Base-by-base conservation (phyloP, 768 basidiomycete genomes). In the Xanthoconium purpureum region DNA sequence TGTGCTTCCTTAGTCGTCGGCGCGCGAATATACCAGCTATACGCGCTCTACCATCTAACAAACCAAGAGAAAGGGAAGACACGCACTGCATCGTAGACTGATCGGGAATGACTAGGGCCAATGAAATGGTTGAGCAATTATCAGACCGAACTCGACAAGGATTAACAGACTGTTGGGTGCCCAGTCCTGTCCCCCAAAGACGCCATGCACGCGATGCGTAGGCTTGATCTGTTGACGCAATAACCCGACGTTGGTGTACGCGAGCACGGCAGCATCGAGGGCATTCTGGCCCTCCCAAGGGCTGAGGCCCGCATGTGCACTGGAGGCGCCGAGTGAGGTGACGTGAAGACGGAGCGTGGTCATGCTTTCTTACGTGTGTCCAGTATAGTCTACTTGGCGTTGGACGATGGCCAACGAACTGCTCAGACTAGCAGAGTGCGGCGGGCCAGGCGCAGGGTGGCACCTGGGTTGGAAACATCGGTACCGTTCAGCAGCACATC, bases 201-300 rank as follows among this genome's bases (percentile, higher is more conserved):
- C 82, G 0, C 90, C 90, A 63, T 95, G 91, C 5, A 93, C 81
- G 42, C 91, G 84, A 62, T 87, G 82, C 0, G 84, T 84, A 0
- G 93, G 90, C 54, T 80, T 78, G 15, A 91, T 77, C 63, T 95
- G 91, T 68, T 96, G 93, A 11, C 93, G 82, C 30, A 96, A 75
- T 8, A 84, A 82, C 0, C 89, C 84, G 18, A 95, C 82, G 57
- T 83, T 88, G 50, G 81, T 88, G 66, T 94, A 94, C 12, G 88
- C 87, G 5, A 91, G 76, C 3, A 93, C 87, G 13, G 89, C 91
- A 1, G 93, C 92, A 65, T 95, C 91, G 8, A 92, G 74, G 1
- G 91, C 88, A 60, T 94, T 93, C 58, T 77, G 79, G 2, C 89
- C 91, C 64, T 92, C 88, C 91, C 91, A 93, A n/a, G 91, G 91